Base-by-base conservation (phyloP, 2,329 filamentous ascomycete genomes). In the Aureobasidium namibiae region DNA sequence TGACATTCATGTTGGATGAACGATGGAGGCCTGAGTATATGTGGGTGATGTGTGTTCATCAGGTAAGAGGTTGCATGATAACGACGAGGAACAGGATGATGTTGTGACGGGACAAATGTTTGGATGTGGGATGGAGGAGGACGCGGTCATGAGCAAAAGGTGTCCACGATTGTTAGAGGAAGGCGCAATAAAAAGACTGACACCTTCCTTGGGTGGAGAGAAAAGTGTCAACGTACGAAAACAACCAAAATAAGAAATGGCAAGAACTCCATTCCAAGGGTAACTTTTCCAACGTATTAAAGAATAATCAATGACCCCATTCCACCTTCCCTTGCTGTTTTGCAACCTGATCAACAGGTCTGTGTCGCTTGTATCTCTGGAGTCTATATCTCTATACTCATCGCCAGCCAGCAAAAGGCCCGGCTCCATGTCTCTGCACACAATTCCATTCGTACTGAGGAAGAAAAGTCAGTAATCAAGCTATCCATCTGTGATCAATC, bases 401-500 rank as follows among this genome's bases (percentile, higher is more conserved):
- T 31, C 54, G 42, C 54, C 54, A 57, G 24, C 10, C 34, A 9
- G 31, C 54, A 39, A 57, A 57, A 18, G 54, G 21, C 3, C 54
- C 41, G 13, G 31, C 31, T 57, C 56, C 46, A n/a, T 59, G 56
- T 45, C 58, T 50, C n/a, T 60, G 58, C 24, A 73, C 66, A 56
- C 68, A 69, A 60, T 72, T 69, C 71, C 71, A 73, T 45, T 71
- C 67, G 62, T 65, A 72, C 23, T 61, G 26, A 18, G 42, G 16
- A 16, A 6, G 29, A 16, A 48, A 1, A 14, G 18, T 56, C 49
- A 60, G 58, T 48, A 45, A 50, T 5, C 1, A 11, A 9, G 7
- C 18, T 9, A n/a, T 1, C 8, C 1, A 1, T 23, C n/a, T 16
- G 11, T n/a, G 9, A 14, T 36, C n/a, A 13, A 23, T 39, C 1